A percentile compares a stretch with the other conserved stretches of the same genome.
Evolutionary conservation across 1,284 basidiomycete genomes (phyloP).

Genomic region (Ceratobasidium sp.): DNA sequence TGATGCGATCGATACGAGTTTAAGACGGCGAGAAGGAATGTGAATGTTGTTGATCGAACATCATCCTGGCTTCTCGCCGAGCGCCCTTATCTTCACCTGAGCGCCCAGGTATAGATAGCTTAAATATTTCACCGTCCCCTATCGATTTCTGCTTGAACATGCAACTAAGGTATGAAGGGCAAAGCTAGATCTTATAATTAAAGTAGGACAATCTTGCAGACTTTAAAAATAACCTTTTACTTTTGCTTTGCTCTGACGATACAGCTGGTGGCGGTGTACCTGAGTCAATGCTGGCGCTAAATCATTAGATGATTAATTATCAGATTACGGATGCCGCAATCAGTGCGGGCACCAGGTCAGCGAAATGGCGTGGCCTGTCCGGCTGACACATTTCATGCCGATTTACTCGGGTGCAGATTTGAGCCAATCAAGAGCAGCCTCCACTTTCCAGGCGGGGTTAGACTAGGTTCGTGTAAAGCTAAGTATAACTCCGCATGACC

Average conservation of each 20-base stretch:
- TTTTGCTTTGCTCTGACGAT: no score
- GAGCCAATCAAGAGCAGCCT: constrained; percentile 1
- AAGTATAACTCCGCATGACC: constrained; percentile 2
- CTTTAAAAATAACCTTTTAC: no score
- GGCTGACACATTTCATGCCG: neutral
- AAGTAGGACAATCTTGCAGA: no score
- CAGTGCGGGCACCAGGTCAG: neutral
- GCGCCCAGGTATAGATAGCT: neutral
- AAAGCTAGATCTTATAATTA: no score
- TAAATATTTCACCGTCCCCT: neutral
- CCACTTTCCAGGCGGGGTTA: neutral
- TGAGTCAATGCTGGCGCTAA: neutral
- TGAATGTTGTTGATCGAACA: neutral
- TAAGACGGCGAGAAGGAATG: neutral
- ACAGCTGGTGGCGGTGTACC: neutral
- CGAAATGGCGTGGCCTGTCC: neutral
- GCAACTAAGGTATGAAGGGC: no score
- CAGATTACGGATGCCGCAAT: constrained; percentile 20
- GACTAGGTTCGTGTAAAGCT: neutral
- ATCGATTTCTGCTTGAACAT: no score
- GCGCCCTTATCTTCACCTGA: neutral
- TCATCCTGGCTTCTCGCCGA: neutral
- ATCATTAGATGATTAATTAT: neutral
- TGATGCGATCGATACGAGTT: no score
- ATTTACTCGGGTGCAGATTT: no score